These are phyloP conservation scores for Tillandsia fasciculata DNA, from an alignment of 176 grass and related monocot species.

Conservation along the genomic window DNA sequence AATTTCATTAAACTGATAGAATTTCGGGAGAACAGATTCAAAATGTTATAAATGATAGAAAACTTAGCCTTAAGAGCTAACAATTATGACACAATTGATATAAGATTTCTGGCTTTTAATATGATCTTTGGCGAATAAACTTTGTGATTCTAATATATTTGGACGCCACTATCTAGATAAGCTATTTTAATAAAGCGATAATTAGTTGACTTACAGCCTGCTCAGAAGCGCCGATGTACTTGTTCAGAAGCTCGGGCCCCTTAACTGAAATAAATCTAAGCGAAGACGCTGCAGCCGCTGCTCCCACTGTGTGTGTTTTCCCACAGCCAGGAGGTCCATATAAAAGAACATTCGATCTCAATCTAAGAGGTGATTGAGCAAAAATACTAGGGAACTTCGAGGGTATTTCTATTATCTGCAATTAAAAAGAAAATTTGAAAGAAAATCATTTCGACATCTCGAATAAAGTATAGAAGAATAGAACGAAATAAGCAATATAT, in stretches of 20 bases:
- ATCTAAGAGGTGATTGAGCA: conserved; percentile 60
- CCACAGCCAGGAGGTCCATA: conserved; percentile 96
- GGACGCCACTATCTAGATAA: conserved; percentile 1
- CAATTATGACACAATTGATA: neutral
- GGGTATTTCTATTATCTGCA: conserved; percentile 85
- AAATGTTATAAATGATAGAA: neutral
- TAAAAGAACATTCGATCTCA: conserved; percentile 86
- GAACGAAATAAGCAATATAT: neutral
- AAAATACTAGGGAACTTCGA: conserved; percentile 87
- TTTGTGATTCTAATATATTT: conserved; percentile 19
- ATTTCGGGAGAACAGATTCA: neutral
- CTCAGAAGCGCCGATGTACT: conserved; percentile 95
- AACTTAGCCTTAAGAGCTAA: too few relatives aligned
- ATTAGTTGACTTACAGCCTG: conserved; percentile 59
- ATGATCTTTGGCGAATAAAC: neutral
- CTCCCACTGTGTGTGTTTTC: conserved; percentile 88
- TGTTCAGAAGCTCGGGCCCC: conserved; percentile 90
- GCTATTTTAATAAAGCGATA: conserved; percentile 17
- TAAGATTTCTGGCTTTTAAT: neutral
- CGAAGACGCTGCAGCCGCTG: conserved; percentile 84
- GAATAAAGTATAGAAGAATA: conserved; percentile 14
- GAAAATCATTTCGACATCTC: conserved; percentile 12
- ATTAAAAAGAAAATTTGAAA: conserved; percentile 20
- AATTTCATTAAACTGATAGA: neutral
- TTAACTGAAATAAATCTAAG: conserved; percentile 90